These are phyloP conservation scores for Suillus clintonianus DNA, from an alignment of 768 basidiomycete genomes.

Conservation along the genomic window DNA sequence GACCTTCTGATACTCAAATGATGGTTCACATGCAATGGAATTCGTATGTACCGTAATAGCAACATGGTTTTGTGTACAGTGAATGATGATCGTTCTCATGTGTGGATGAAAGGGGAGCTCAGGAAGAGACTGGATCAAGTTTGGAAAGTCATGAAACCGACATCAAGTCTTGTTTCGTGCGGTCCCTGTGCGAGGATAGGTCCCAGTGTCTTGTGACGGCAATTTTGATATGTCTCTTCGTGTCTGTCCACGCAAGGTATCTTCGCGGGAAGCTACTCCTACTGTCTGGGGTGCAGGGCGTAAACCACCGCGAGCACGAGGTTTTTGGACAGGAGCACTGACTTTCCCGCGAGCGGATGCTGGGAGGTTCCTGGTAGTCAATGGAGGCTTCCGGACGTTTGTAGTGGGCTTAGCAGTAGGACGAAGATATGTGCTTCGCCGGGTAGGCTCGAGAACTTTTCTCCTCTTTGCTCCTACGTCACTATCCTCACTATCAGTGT, in stretches of 20 bases:
- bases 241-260: neutral
- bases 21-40: neutral
- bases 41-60: slow-evolving; percentile 10
- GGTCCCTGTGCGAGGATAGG: slow-evolving; percentile 5
- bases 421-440: slow-evolving; percentile 28
- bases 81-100: slow-evolving; percentile 5
- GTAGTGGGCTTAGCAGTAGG: slow-evolving; percentile 16
- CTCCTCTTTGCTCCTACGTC: slow-evolving; percentile 23
- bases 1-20: neutral
- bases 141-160: slow-evolving; percentile 24
- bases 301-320: slow-evolving; percentile 8
- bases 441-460: slow-evolving; percentile 24
- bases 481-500: slow-evolving; percentile 11
- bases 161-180: slow-evolving; percentile 21
- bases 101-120: neutral
- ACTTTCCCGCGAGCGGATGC: slow-evolving; percentile 11
- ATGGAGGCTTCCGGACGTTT: slow-evolving; percentile 14
- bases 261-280: neutral
- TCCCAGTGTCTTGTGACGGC: neutral
- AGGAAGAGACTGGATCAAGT: neutral
- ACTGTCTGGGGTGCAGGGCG: neutral
- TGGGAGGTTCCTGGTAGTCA: slow-evolving; percentile 11
- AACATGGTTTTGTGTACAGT: slow-evolving; percentile 27
- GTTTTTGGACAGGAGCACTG: slow-evolving; percentile 9
- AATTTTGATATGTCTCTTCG: neutral